Base-by-base conservation (phyloP, 371 early-diverging fungal genomes). In the Mucor saturninus region DNA sequence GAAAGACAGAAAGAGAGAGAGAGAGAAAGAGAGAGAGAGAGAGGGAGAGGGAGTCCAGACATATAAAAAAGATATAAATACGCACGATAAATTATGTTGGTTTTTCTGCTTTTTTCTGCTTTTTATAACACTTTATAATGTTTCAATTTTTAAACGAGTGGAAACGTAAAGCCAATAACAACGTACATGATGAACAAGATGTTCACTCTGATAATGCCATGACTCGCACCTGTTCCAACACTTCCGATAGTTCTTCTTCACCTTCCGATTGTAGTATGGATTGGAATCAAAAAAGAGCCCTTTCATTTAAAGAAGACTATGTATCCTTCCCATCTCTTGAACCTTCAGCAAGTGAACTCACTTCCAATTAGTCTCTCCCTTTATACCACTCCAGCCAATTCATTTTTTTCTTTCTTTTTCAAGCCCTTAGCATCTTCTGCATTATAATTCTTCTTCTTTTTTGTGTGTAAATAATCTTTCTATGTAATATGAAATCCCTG, bases 301-400 rank as follows among this genome's bases (percentile, higher is more conserved):
- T 69, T 67, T 75, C 75, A 6, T 75, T 75, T 45, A 69, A 69
- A 60, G 69, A 75, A 46, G 72, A 71, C 35, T 75, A 75, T 61
- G 75, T 75, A 8, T 75, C 75, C 14, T 75, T 75, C 38, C 75
- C 75, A 15, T 64, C 69, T 58, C 56, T 73, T 38, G 69, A 65
- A 54, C 59, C 62, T 30, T 28, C 62, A 46, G 43, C 53, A 54
- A 42, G 43, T n/a, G 48, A 55, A 53, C 35, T 62, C 8, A 29
- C 62, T 42, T 62, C 62, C 7, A 54, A 55, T 62, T 62, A 54
- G 48, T 5, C 15, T 13, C 42, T 32, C 49, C 29, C 28, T 26
- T 10, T 15, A 48, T 28, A 48, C 15, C 26, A 15, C 5, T 7
- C 15, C 4, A 28, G 28, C 15, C 48, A 48, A 48, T 26, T 48